These are phyloP conservation scores for Microcyclospora pomicola DNA, from an alignment of 2,329 filamentous ascomycete genomes.

Conservation along the genomic window DNA sequence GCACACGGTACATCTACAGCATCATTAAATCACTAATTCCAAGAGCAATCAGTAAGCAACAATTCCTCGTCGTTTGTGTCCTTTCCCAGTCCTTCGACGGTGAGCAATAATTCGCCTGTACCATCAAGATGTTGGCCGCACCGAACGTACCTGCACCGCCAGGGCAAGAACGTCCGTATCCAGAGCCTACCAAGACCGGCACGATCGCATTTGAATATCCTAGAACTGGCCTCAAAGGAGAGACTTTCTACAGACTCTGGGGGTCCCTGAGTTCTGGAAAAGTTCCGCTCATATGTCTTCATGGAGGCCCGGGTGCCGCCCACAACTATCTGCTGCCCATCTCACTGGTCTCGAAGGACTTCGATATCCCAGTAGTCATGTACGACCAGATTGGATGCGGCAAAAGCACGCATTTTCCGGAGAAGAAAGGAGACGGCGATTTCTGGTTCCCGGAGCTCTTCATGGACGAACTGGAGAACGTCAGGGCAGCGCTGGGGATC, in stretches of 20 bases:
- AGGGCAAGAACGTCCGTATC: constrained; percentile 13
- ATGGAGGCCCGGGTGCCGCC: constrained; percentile 35
- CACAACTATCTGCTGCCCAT: constrained; percentile 26
- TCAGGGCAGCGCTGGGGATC: constrained; percentile 30
- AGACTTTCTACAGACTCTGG: constrained; percentile 29
- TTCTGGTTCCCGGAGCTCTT: constrained; percentile 40
- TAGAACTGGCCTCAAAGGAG: constrained; percentile 20
- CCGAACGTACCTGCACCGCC: constrained; percentile 4
- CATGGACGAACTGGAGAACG: constrained; percentile 36
- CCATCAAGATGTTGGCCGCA: too few species aligned
- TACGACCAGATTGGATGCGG: constrained; percentile 44
- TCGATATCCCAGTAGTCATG: constrained; percentile 34
- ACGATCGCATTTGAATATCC: constrained; percentile 22
- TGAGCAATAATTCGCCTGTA: too few species aligned
- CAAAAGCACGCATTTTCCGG: constrained; percentile 33
- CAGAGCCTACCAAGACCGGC: constrained; percentile 14
- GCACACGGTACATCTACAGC: too few species aligned
- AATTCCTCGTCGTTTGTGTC: too few species aligned
- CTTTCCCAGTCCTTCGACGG: too few species aligned
- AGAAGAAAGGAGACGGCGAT: constrained; percentile 29
- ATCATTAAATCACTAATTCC: too few species aligned
- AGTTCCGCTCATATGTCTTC: constrained; percentile 26
- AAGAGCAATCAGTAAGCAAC: too few species aligned
- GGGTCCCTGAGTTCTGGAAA: constrained; percentile 20
- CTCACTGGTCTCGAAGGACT: constrained; percentile 21